Evolutionary conservation across 1,139 yeast species (phyloP), one percentile per base, ranked within the genome.

Genomic region (Pichia sp.): DNA sequence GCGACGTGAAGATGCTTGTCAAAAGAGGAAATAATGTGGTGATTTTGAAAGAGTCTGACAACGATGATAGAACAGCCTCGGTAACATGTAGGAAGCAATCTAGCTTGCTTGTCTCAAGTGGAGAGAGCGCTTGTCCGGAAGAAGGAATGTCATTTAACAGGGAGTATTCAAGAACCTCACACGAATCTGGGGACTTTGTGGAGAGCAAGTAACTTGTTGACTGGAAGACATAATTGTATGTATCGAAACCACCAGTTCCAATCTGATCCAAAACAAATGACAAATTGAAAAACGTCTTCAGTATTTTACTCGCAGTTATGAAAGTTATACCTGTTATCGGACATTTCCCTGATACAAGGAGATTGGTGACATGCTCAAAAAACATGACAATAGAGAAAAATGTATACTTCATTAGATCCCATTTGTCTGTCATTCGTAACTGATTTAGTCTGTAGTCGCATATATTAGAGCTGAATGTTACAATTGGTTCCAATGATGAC

Each of bases 231-330:
- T 77, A 80, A 48, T 77, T 78, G 53, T 75, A 81, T 16, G 74
- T 67, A 35, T 78, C 82, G 52, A 82, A 81, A 1, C 86, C 86
- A 1, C 84, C 81, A 27, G 72, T 69, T 0, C 93, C 91, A 14
- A 81, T 67, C 15, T 74, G 64, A 27, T 72, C 66, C 12, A 79
- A 55, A 6, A 80, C 64, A 47, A 72, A 78, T 42, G 77, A 70
- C 34, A 75, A 40, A 41, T 73, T 62, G 47, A 69, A 77, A n/a
- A 81, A 58, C 6, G 61, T 55, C 58, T 32, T 63, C 60, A 50
- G 48, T 62, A 47, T 27, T 40, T 42, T n/a, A 45, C 45, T 20
- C 39, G 33, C 6, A 30, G 30, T 26, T 11, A 24, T n/a, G 11
- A 37, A 37, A 5, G 29, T 17, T 23, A 19, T 10, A 35, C 46